A percentile compares a stretch with the other conserved stretches of the same genome.
Conservation (phyloP, 108 stramenopile genomes). For the Conticribra guillardii region DNA sequence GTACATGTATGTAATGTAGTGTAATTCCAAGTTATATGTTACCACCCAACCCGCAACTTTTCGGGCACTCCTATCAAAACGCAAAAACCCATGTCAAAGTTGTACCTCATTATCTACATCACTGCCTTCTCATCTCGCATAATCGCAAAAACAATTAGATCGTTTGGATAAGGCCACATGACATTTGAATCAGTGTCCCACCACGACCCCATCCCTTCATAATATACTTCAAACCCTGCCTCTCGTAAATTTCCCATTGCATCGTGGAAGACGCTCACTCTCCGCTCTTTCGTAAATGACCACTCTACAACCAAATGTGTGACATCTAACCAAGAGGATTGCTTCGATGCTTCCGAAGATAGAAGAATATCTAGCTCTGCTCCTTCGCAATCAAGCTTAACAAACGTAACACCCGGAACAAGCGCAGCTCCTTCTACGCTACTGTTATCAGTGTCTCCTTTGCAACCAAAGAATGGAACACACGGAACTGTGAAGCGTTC, state of each 20-base stretch:
- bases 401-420: slow-evolving; percentile 52
- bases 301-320: slow-evolving; percentile 62
- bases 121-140: too few relatives aligned
- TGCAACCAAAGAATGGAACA: slow-evolving; percentile 48
- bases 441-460: neutral
- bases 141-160: slow-evolving; percentile 59
- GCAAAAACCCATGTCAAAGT: too few relatives aligned
- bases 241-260: slow-evolving; percentile 42
- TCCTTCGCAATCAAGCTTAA: slow-evolving; percentile 64
- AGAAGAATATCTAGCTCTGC: slow-evolving; percentile 63
- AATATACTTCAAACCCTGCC: slow-evolving; percentile 56
- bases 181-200: slow-evolving; percentile 55
- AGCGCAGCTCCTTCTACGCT: slow-evolving; percentile 26
- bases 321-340: slow-evolving; percentile 50
- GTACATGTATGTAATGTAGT: too few relatives aligned
- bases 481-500: slow-evolving; percentile 36
- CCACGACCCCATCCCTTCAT: slow-evolving; percentile 58
- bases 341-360: slow-evolving; percentile 28
- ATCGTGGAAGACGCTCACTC: slow-evolving; percentile 50
- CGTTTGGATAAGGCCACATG: slow-evolving; percentile 61
- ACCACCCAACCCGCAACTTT: too few relatives aligned
- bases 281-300: slow-evolving; percentile 65
- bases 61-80: too few relatives aligned
- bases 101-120: too few relatives aligned
- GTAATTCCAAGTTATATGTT: too few relatives aligned